Percentiles rank a stretch among this genome's conserved stretches.
Conservation (phyloP, 2,329 filamentous ascomycete genomes). For the Monosporascus sp. region DNA sequence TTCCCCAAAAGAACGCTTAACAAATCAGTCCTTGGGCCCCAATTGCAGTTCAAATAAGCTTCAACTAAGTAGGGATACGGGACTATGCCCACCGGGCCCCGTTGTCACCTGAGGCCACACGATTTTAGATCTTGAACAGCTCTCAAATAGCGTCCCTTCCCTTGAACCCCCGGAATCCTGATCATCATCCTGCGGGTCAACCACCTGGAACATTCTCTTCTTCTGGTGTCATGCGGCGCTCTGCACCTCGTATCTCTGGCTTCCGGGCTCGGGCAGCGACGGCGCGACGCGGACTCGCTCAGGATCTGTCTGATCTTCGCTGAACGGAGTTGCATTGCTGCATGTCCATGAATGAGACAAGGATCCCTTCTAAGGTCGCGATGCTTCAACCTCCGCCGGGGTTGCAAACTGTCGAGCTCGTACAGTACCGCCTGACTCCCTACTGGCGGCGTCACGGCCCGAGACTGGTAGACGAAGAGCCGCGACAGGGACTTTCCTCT, state of each 20-base stretch:
- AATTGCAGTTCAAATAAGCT: background rate
- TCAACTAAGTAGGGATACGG: background rate
- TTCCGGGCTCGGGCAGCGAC: background rate
- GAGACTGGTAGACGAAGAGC: too few relatives aligned
- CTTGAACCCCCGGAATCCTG: background rate
- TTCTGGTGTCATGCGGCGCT: too few relatives aligned
- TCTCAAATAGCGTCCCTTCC: too few relatives aligned
- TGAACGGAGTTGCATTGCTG: background rate
- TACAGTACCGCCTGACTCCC: too few relatives aligned
- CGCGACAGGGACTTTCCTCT: too few relatives aligned
- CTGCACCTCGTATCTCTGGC: slow-evolving; percentile 3
- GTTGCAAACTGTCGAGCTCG: too few relatives aligned
- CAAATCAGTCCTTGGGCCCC: background rate
- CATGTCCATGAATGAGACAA: background rate
- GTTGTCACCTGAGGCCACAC: too few relatives aligned
- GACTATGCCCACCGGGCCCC: too few relatives aligned
- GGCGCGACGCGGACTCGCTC: background rate
- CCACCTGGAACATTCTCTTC: too few relatives aligned
- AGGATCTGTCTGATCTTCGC: background rate
- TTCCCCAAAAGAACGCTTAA: too few relatives aligned
- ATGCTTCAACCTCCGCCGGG: background rate
- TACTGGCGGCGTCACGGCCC: too few relatives aligned
- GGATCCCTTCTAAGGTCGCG: background rate
- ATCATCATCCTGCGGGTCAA: background rate
- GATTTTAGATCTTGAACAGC: too few relatives aligned